A percentile compares a stretch with the other conserved stretches of the same genome.
Evolutionary conservation across 352 stramenopile genomes (phyloP).

Genomic region (Globisporangium nunn): DNA sequence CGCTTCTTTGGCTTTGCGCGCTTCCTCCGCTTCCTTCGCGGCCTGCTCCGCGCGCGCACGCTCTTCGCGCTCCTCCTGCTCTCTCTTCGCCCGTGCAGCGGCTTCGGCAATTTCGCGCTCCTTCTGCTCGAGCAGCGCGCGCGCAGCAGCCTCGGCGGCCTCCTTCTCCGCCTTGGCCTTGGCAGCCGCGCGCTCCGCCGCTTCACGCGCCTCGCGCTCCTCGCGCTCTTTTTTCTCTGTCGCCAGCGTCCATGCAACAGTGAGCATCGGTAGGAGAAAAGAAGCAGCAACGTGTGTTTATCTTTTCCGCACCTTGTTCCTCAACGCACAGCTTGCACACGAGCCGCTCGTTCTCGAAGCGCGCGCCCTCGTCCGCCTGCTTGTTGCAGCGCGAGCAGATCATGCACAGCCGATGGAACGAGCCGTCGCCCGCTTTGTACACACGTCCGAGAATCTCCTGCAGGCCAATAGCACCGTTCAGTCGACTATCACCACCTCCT

Average conservation of each 20-base stretch:
- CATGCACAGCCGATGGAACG: conserved; percentile 81
- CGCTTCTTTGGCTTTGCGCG: conserved; percentile 9
- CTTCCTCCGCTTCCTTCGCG: conserved; percentile 16
- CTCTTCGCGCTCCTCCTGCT: conserved; percentile 37
- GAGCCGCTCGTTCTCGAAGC: conserved; percentile 43
- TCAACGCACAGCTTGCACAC: conserved; percentile 48
- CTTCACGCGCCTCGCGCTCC: conserved; percentile 42
- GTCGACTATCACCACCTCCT: neutral
- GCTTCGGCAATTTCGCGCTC: conserved; percentile 42
- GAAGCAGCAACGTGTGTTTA: too few relatives aligned
- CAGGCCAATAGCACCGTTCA: neutral
- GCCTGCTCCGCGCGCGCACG: conserved; percentile 19
- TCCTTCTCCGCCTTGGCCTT: conserved; percentile 46
- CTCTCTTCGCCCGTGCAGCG: conserved; percentile 30
- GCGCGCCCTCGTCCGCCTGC: conserved; percentile 51
- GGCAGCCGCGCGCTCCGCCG: conserved; percentile 32
- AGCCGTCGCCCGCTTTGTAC: conserved; percentile 50
- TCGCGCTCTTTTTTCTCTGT: conserved; percentile 32
- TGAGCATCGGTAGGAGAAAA: neutral
- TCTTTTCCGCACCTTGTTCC: conserved; percentile 25
- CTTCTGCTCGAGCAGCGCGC: conserved; percentile 34
- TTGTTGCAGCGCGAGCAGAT: conserved; percentile 66
- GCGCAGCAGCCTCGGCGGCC: conserved; percentile 31
- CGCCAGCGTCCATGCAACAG: neutral
- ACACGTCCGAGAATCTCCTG: conserved; percentile 74